Evolutionary conservation across 305 asterid genomes (phyloP).

Genomic region (Solanum chacoense): DNA sequence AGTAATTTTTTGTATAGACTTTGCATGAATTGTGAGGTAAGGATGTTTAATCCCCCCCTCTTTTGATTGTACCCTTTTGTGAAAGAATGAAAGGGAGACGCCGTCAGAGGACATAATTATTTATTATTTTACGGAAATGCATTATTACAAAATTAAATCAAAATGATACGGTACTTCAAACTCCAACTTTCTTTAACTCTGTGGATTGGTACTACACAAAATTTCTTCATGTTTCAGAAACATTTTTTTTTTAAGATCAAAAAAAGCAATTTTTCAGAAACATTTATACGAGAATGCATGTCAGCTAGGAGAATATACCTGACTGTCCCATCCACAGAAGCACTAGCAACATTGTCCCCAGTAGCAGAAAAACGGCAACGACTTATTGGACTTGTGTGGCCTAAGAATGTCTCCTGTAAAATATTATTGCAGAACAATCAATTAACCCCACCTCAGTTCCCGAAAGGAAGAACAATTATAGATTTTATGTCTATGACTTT

Average conservation of each 20-base stretch:
- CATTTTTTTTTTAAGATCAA: background rate
- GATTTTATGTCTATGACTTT: background rate
- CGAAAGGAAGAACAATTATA: background rate
- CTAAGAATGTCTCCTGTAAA: slow-evolving; percentile 82
- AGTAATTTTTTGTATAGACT: background rate
- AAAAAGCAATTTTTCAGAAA: background rate
- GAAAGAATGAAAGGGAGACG: background rate
- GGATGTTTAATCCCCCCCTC: background rate
- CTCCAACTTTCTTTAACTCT: background rate
- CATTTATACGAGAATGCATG: background rate
- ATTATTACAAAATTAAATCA: background rate
- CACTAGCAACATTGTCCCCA: slow-evolving; percentile 95
- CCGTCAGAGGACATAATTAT: background rate
- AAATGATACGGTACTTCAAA: background rate
- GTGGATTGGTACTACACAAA: background rate
- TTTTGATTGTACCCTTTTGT: background rate
- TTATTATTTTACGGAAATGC: background rate
- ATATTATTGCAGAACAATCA: slow-evolving; percentile 10
- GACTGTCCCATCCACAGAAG: slow-evolving; percentile 96
- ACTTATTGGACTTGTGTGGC: slow-evolving; percentile 95
- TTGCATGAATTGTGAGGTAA: background rate
- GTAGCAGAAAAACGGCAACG: slow-evolving; percentile 90
- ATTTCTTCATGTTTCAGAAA: background rate
- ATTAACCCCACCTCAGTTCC: background rate
- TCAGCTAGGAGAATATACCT: slow-evolving; percentile 33